phyloP scores from a whole-genome alignment of 495 filamentous ascomycete species.

The Neurospora sublineolata region DNA sequence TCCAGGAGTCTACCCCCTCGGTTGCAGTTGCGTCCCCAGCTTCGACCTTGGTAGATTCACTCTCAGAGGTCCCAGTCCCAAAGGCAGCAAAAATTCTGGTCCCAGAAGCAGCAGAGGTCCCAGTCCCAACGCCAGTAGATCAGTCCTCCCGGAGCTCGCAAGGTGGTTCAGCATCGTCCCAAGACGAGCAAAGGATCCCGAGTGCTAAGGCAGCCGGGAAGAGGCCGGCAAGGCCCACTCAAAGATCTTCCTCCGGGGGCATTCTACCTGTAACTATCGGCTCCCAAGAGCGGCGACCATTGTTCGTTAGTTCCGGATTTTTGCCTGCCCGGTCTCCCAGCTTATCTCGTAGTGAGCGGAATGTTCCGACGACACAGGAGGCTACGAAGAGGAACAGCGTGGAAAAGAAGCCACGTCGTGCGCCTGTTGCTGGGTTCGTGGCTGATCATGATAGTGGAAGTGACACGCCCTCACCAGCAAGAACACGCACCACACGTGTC shows the following conservation, averaged over 20 bases:
- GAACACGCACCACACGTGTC: conserved; percentile 21
- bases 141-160: conserved; percentile 1
- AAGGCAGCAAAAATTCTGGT: not conserved
- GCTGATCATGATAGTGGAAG: conserved; percentile 2
- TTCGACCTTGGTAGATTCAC: not conserved
- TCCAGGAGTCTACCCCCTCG: not conserved
- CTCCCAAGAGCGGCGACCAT: conserved; percentile 1
- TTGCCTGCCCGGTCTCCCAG: not conserved
- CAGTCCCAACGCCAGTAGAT: not conserved
- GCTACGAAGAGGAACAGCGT: conserved; percentile 8
- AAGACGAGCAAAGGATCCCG: conserved; percentile 4
- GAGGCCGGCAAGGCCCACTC: conserved; percentile 12
- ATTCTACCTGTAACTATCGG: conserved; percentile 7
- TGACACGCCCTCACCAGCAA: conserved; percentile 16
- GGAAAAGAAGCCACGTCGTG: conserved; percentile 1
- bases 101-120: not conserved
- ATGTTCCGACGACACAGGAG: conserved; percentile 7
- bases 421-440: conserved; percentile 20
- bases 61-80: not conserved
- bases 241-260: conserved; percentile 6
- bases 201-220: conserved; percentile 31
- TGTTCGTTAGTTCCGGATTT: not conserved
- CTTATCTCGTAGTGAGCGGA: conserved; percentile 2
- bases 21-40: not conserved
- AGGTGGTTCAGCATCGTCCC: conserved; percentile 2